Evolutionary conservation across 495 filamentous ascomycete genomes (phyloP).

Genomic region (Neurospora hispaniola): DNA sequence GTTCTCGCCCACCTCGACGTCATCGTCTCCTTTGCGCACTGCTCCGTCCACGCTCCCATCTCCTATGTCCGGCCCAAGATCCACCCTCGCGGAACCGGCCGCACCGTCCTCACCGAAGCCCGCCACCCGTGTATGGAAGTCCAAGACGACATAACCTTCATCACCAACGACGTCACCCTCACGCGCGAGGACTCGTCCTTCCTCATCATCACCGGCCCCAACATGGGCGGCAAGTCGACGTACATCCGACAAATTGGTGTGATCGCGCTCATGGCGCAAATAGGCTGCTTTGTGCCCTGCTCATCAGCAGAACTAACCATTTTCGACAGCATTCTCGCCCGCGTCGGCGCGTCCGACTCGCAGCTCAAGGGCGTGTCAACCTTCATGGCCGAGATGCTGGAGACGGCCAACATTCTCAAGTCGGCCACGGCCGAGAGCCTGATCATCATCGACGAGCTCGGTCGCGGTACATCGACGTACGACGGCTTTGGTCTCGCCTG

Average conservation of each 20-base stretch:
- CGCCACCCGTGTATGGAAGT: constrained; percentile 98
- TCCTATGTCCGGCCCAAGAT: constrained; percentile 88
- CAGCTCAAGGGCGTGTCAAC: constrained; percentile 97
- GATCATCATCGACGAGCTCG: constrained; percentile 99
- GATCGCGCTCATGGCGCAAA: constrained; percentile 94
- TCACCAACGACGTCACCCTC: constrained; percentile 91
- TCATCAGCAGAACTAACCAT: constrained; percentile 84
- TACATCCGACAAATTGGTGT: constrained; percentile 98
- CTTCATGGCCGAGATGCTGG: constrained; percentile 99
- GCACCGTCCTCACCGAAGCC: constrained; percentile 83
- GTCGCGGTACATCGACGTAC: constrained; percentile 94
- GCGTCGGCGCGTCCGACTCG: constrained; percentile 89
- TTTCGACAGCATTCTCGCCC: constrained; percentile 95
- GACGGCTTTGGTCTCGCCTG: constrained; percentile 97
- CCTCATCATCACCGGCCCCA: constrained; percentile 94
- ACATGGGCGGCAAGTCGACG: constrained; percentile 98
- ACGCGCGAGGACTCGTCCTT: constrained; percentile 75
- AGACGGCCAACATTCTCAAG: constrained; percentile 97
- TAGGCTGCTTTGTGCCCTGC: constrained; percentile 94
- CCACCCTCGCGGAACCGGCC: constrained; percentile 81
- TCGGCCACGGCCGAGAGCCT: constrained; percentile 86
- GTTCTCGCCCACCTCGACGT: constrained; percentile 93
- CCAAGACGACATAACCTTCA: constrained; percentile 97
- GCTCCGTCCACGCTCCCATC: constrained; percentile 83
- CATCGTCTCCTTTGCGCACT: constrained; percentile 90